These are phyloP conservation scores for Paradendryphiella salina DNA, from an alignment of 2,329 filamentous ascomycete species.

Conservation along the genomic window DNA sequence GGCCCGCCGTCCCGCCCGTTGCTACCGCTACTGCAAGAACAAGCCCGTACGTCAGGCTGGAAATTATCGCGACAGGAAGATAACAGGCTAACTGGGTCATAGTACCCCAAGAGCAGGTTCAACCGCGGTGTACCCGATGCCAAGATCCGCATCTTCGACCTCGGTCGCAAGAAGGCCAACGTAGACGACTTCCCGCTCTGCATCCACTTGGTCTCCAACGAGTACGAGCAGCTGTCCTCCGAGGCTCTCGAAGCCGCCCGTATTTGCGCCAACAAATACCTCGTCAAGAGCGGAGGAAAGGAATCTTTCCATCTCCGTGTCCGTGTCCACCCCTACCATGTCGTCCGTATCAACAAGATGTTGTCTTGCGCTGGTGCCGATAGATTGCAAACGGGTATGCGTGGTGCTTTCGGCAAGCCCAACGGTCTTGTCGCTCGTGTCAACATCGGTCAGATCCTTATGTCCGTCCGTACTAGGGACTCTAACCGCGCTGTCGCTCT, in stretches of 20 bases:
- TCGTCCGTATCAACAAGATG: conserved; percentile 99
- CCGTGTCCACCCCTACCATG: conserved; percentile 97
- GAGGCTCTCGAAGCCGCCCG: conserved; percentile 99
- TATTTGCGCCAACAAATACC: conserved; percentile 99
- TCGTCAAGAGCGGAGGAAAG: conserved; percentile 70
- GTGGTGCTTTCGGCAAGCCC: conserved; percentile 99
- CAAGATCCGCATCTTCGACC: conserved; percentile 95
- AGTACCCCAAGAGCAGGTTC: conserved; percentile 99
- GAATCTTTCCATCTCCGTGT: conserved; percentile 72
- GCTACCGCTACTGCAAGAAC: conserved; percentile 99
- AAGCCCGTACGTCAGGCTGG: conserved; percentile 67
- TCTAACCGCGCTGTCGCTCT: conserved; percentile 88
- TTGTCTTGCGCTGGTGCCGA: conserved; percentile 99
- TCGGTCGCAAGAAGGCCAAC: conserved; percentile 96
- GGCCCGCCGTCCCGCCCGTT: conserved; percentile 98
- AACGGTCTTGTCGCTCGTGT: conserved; percentile 99
- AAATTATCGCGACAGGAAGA: conserved; percentile 23
- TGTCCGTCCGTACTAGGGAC: conserved; percentile 97
- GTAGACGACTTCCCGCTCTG: conserved; percentile 99
- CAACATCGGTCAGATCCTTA: conserved; percentile 99
- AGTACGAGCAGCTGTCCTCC: conserved; percentile 99
- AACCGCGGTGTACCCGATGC: conserved; percentile 94
- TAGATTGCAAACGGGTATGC: conserved; percentile 99
- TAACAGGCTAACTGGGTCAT: conserved; percentile 56
- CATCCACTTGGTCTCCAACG: conserved; percentile 99